Base-by-base conservation (phyloP, 2,329 filamentous ascomycete genomes). In the Ceratocystis papillata region DNA sequence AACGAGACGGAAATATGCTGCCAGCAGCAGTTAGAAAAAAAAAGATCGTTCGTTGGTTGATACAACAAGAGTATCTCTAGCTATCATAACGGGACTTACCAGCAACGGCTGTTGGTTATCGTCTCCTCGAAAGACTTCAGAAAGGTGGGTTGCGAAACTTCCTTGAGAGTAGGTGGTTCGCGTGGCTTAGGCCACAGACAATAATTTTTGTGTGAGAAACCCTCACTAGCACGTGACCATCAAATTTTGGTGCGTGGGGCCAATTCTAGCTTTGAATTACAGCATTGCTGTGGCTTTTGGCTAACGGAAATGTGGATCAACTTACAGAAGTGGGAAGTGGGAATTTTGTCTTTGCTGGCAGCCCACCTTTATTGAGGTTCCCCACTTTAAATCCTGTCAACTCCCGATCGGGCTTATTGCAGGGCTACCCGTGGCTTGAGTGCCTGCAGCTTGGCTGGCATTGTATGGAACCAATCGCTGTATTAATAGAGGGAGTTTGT, bases 201-300 rank as follows among this genome's bases (percentile, higher is more conserved):
- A 68, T 63, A 66, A 68, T 66, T 68, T 67, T 68, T 68, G 67
- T 68, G 67, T 66, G 64, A 61, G 46, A 68, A 68, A 68, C 67
- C 67, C 67, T 68, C 55, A 62, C 45, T 55, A 22, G 55, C 67
- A 68, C 67, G 67, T 68, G 67, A 68, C 61, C 12, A 6, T 33
- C 20, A 4, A 15, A 45, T 28, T 53, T 45, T 66, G 33, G 60
- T 68, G 64, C 63, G 67, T 68, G 64, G 60, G 62, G 53, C 62
- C 20, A 37, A 59, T n/a, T 33, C 12, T 33, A 37, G 55, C 12
- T 41, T 15, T 59, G 6, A 33, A 22, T 7, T 59, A 30, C 25
- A 46, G 46, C 62, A 20, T 25, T 22, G 5, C 7, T 53, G 17
- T 53, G 25, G 33, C 30, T 30, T 37, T 12, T 15, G 8, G 12